Evolutionary conservation across 345 rosid species (phyloP), one percentile per base, ranked within the genome.

Genomic region (Camelina sativa): DNA sequence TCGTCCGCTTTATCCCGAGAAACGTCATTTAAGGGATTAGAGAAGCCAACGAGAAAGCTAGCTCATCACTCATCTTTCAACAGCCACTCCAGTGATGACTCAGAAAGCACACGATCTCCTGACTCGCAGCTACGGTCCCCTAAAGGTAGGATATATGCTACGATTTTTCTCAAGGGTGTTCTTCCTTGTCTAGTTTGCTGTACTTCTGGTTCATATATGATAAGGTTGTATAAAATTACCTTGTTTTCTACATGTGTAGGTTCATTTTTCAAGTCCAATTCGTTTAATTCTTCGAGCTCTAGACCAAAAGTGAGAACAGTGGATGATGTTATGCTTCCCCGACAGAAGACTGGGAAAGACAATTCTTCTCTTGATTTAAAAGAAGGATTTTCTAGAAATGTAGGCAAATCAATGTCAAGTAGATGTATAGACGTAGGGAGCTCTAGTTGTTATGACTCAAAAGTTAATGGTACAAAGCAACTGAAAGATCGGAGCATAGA

Each of bases 291-390:
- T 70, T 63, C 72, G 11, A 85, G 65, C 84, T 80, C 84, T 68
- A 90, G 87, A 82, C 76, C 91, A 28, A 96, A 88, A 81, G 82
- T 85, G 81, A 89, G 84, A 83, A 85, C 79, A 71, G 89, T 82
- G 35, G 89, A 91, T 76, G 97, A 88, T 78, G 84, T 74, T 76
- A 48, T 82, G 78, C 83, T 77, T 79, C 88, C 76, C 63, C 87
- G 82, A 75, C 86, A 71, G 65, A 91, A 75, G 79, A 82, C 74
- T 43, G 47, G 48, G 28, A 84, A 85, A 72, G 87, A 83, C 62
- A 72, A 75, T 74, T 51, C 71, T 19, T 80, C 86, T 67, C 56
- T 60, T 79, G 87, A 86, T 78, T 17, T 57, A n/a, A 90, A 85
- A 82, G 96, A 86, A 58, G 87, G 84, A 25, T 16, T 82, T 74